Evolutionary conservation across 2,329 filamentous ascomycete genomes (phyloP), one percentile per base, ranked within the genome.

Genomic region (Cytospora leucostoma): DNA sequence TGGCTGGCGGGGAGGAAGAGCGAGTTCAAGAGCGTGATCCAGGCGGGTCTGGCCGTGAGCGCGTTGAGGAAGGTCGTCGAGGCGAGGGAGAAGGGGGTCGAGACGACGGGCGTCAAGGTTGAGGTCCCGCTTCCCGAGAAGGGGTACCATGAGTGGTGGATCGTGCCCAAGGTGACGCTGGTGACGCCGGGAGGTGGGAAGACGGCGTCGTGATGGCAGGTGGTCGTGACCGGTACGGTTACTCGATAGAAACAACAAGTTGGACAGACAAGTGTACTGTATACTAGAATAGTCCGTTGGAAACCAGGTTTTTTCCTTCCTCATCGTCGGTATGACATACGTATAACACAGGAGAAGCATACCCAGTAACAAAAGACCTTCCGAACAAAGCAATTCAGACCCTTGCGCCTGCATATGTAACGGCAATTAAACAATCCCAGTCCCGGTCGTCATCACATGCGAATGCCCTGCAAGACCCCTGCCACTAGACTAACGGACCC

Each of bases 21-120:
- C 65, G 83, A 82, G 11, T 79, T 90, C 69, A 87, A 86, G 70
- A 85, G 89, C n/a, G 89, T 87, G 68, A 92, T 93, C 65, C 86
- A 86, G 10, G 81, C 88, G 0, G 86, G 85, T 7, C 83, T 93
- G 66, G 85, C 87, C 0, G 82, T 91, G 51, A 81, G 82, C 32
- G 80, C 79, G 1, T 73, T 90, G 55, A 83, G 82, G 70, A 89
- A 86, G 72, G 82, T 81, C 2, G 69, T 88, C 10, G 75, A 78
- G 19, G 74, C 71, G 63, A 70, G 64, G 68, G 68, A 60, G 68
- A 65, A 63, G 58, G 61, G 56, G 11, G 64, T 21, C 10, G 44
- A 47, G n/a, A 21, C 12, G 44, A 19, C 67, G 49, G 66, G 66
- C 65, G 52, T 81, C 57, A 75, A 74, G 58, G 79, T 79, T 32